Evolutionary conservation across 2,329 filamentous ascomycete species (phyloP), one percentile per base, ranked within the genome.

Genomic region (Neopestalotiopsis clavispora): DNA sequence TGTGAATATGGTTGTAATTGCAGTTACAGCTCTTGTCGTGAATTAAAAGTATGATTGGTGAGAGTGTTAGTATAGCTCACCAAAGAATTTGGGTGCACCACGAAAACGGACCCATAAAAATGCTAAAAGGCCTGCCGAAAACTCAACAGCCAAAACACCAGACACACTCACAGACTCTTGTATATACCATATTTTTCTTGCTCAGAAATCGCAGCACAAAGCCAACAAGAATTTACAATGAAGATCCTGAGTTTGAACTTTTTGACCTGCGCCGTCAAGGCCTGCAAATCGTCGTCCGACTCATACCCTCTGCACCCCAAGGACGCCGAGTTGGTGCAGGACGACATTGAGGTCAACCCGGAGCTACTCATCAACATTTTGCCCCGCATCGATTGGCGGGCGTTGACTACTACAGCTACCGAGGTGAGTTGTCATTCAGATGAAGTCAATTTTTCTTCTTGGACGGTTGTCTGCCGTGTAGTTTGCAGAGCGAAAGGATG

Each of bases 181-280:
- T 20, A n/a, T 34, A 7, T n/a, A 34, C 38, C 14, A 42, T 56
- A 59, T 5, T 14, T 38, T 38, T 38, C 6, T 38, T 38, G 6
- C 10, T 38, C 34, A 38, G 34, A 38, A 38, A 38, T 28, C 34
- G 34, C 34, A 38, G 34, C 34, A 38, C 10, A 38, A 38, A 3
- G 34, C 3, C 34, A 38, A 38, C 56, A 62, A 58, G 63, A 69
- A 20, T 65, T 17, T 14, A 34, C 23, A 65, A 80, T 99, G 96
- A 98, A 98, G 82, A 86, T 98, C 71, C 89, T 98, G 66, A 98
- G 94, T 70, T 91, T 97, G 76, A 98, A 98, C 83, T 99, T 99
- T 82, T 86, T 98, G 73, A 96, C 94, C 76, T 99, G 96, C 86
- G 95, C 96, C 71, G 92, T 97, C 79, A 98, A 98, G 86, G 87